Evolutionary conservation across 148 eudicot species (phyloP).

Genomic region (Silene conica): DNA sequence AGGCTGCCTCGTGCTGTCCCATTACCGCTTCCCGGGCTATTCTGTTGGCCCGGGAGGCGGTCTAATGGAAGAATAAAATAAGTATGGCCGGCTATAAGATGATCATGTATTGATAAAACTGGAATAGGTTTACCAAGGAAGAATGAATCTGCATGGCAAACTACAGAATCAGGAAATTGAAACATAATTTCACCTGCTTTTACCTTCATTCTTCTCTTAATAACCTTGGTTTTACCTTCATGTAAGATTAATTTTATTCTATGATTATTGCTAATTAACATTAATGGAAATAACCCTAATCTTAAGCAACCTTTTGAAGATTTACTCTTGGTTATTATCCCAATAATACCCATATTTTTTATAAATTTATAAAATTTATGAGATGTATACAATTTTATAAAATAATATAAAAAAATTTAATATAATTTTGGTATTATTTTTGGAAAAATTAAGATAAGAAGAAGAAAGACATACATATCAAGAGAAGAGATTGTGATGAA

Average conservation of each 20-base stretch:
- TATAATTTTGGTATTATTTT: neutral
- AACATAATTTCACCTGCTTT: constrained; percentile 87
- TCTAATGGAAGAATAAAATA: constrained; percentile 77
- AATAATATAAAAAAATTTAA: too few relatives aligned
- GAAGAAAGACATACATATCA: neutral
- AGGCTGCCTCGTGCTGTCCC: constrained; percentile 18
- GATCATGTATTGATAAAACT: constrained; percentile 46
- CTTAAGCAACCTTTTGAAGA: constrained; percentile 19
- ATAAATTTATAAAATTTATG: neutral
- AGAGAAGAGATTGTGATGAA: constrained; percentile 2
- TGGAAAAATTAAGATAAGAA: neutral
- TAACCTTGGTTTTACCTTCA: constrained; percentile 54
- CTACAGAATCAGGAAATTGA: constrained; percentile 71
- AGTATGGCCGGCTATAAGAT: constrained; percentile 46
- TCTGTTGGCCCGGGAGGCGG: constrained; percentile 30
- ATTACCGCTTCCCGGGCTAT: neutral
- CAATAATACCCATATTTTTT: neutral
- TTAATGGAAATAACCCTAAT: constrained; percentile 15
- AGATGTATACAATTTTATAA: too few relatives aligned
- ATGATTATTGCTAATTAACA: constrained; percentile 6
- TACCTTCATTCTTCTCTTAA: constrained; percentile 27
- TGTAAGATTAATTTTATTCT: constrained; percentile 41
- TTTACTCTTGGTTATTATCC: neutral
- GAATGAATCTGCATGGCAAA: constrained; percentile 81
- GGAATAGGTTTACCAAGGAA: constrained; percentile 72